Evolutionary conservation across 495 filamentous ascomycete species (phyloP), one percentile per base, ranked within the genome.

Genomic region (Halenospora varia): DNA sequence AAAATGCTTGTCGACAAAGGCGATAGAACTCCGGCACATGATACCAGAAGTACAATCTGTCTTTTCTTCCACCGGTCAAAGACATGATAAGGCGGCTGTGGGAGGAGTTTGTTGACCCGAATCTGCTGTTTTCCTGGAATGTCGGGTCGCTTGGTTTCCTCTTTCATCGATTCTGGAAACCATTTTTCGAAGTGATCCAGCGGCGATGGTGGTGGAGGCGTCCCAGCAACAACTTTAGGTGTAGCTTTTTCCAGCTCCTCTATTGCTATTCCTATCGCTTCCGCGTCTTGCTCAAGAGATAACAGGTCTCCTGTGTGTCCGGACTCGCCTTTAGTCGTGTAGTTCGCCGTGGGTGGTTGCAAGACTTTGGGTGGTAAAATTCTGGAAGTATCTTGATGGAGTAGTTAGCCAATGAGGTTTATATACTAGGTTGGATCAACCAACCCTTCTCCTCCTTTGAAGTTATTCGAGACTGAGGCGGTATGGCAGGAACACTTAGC

Each of bases 1-100:
- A 74, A 76, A 11, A 73, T 72, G 50, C 80, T 81, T 20, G 44
- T 59, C 3, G 62, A 64, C 0, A 64, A 46, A 25, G 62, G 57
- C 15, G 57, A 61, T 51, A 77, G 73, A 1, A 74, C 51, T 0
- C 72, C 74, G 0, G 70, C 67, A 9, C 73, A 40, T 0, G 68
- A 68, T 6, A 72, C 71, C 20, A 77, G 68, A 41, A 64, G 61
- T 1, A 76, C 68, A n/a, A 74, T 20, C 40, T 61, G 52, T 64
- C 66, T 68, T 52, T 73, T 74, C 59, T 71, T 66, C 2, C 49
- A 44, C 2, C 23, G 55, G 0, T 65, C 62, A 48, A 74, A 75
- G 9, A 75, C 66, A 59, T 61, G 62, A 25, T 58, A 67, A n/a
- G 52, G 62, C 11, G 57, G 51, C 17, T 56, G 41, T 23, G 61